phyloP scores from a whole-genome alignment of 2,329 filamentous ascomycete genomes.

The Ilyonectria sp. region DNA sequence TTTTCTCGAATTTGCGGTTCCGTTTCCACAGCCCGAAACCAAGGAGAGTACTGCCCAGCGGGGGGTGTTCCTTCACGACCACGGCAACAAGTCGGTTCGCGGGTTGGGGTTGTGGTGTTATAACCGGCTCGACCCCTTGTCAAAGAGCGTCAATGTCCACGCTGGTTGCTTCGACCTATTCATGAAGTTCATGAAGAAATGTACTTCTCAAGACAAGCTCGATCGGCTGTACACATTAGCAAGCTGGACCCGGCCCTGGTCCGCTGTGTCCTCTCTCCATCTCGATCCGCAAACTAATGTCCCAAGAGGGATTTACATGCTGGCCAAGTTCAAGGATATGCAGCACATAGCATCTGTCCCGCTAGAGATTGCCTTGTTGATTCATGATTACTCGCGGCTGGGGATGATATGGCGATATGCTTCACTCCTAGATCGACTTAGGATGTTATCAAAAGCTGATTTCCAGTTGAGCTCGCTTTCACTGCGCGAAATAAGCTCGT shows the following conservation, averaged over 20 bases:
- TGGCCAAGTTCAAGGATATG: background rate
- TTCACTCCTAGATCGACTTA: background rate
- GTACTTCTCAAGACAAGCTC: background rate
- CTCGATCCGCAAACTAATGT: background rate
- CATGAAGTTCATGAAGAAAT: background rate
- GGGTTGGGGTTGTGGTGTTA: too few relatives aligned
- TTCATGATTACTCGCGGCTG: background rate
- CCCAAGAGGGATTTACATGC: background rate
- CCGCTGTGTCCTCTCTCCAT: background rate
- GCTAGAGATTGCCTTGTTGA: background rate
- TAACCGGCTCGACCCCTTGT: too few relatives aligned
- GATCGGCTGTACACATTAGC: background rate
- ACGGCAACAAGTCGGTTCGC: background rate
- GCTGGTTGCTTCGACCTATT: background rate
- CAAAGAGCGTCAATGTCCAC: background rate
- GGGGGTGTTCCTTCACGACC: background rate
- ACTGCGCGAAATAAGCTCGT: background rate
- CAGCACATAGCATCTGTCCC: background rate
- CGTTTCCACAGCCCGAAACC: background rate
- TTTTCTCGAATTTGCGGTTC: background rate
- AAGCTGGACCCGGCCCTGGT: background rate
- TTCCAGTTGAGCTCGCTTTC: background rate
- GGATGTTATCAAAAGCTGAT: background rate
- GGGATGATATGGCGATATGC: background rate
- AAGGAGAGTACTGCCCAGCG: background rate